Percentiles rank a stretch among this genome's conserved stretches.
Conservation (phyloP, 257 asterid species). For the Solanum verrucosum region DNA sequence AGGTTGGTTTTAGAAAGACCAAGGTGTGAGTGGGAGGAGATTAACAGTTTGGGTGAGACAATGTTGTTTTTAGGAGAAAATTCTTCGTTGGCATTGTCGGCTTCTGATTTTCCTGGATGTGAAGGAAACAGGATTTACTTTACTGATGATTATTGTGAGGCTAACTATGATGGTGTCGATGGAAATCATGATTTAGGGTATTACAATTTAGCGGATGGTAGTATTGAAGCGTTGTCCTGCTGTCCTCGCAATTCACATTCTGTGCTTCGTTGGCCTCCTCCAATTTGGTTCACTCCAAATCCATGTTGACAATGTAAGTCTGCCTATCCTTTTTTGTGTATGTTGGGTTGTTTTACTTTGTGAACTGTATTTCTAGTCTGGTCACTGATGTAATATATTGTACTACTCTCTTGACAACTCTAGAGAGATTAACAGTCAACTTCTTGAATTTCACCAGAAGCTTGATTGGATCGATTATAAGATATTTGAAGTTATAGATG, state of each 20-base stretch:
- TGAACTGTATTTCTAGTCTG: background rate
- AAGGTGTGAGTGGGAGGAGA: constrained; percentile 63
- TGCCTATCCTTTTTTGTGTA: background rate
- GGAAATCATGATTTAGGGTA: constrained; percentile 69
- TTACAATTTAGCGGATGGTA: constrained; percentile 48
- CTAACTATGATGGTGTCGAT: constrained; percentile 30
- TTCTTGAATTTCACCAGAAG: background rate
- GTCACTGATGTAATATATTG: background rate
- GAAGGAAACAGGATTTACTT: constrained; percentile 58
- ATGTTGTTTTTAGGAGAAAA: constrained; percentile 64
- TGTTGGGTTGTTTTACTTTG: background rate
- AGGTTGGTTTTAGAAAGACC: constrained; percentile 31
- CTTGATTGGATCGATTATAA: background rate
- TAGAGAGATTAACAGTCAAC: background rate
- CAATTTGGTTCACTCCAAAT: constrained; percentile 72
- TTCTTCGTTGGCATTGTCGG: constrained; percentile 48
- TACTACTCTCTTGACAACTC: background rate
- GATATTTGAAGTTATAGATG: background rate
- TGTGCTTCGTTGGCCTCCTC: constrained; percentile 27
- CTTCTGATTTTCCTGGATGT: constrained; percentile 53
- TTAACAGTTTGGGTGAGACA: constrained; percentile 37
- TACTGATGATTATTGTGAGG: constrained; percentile 61
- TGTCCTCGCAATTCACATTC: constrained; percentile 40
- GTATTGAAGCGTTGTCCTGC: constrained; percentile 35
- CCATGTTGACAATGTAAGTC: constrained; percentile 36